A percentile compares a stretch with the other conserved stretches of the same genome.
These are phyloP conservation scores for Blastocystis sp. DNA, from an alignment of 352 stramenopile species.

Conservation along the genomic window DNA sequence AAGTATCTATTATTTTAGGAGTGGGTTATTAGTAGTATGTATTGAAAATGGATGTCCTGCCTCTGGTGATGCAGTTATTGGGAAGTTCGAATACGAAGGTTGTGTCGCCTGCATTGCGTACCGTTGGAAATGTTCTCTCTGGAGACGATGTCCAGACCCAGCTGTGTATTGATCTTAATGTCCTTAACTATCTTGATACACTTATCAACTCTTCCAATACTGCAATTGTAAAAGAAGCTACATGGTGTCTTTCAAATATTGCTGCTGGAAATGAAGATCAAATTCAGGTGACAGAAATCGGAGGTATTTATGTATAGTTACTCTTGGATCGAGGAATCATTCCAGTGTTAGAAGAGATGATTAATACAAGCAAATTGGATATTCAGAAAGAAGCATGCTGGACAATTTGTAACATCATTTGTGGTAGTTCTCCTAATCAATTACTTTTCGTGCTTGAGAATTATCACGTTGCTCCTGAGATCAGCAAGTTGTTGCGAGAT, in stretches of 20 bases:
- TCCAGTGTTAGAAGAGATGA: conserved; percentile 88
- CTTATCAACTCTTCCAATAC: conserved; percentile 91
- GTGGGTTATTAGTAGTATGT: conserved; percentile 31
- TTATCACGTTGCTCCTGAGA: conserved; percentile 84
- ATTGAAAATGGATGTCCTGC: conserved; percentile 15
- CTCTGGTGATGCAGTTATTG: not conserved
- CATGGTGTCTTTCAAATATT: conserved; percentile 99
- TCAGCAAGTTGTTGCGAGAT: conserved; percentile 87
- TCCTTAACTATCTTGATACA: conserved; percentile 89
- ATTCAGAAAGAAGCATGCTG: conserved; percentile 96
- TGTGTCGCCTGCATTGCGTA: conserved; percentile 91
- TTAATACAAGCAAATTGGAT: conserved; percentile 95
- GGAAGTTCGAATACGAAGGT: conserved; percentile 81
- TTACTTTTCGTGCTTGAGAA: conserved; percentile 93
- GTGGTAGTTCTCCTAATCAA: conserved; percentile 80
- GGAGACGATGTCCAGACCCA: conserved; percentile 98
- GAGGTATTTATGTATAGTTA: conserved; percentile 62
- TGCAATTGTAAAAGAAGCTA: conserved; percentile 96
- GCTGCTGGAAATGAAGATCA: conserved; percentile 96
- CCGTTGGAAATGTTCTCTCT: conserved; percentile 97
- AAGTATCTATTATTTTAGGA: conserved; percentile 87
- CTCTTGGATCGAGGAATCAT: conserved; percentile 96
- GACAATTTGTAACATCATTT: conserved; percentile 97
- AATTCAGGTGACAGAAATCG: conserved; percentile 81
- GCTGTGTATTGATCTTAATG: conserved; percentile 95